These are phyloP conservation scores for Sporothrix sp. DNA, from an alignment of 2,329 filamentous ascomycete genomes.

Conservation along the genomic window DNA sequence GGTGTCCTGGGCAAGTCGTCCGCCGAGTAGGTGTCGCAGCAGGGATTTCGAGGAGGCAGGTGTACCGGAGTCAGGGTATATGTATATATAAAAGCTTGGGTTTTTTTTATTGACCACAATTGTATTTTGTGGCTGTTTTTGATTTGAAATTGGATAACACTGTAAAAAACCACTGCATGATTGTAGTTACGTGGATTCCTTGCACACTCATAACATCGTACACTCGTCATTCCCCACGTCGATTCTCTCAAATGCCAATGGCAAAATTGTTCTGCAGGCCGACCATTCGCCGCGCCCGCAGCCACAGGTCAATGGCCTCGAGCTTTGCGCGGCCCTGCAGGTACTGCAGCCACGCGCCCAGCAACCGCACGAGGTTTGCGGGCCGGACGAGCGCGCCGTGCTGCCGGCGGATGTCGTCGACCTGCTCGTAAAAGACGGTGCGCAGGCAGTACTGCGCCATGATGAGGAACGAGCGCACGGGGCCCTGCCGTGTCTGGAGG, in stretches of 20 bases:
- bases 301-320: constrained; percentile 53
- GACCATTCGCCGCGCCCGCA: constrained; percentile 42
- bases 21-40: constrained; percentile 19
- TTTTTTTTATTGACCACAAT: too few relatives aligned
- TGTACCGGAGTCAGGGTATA: too few relatives aligned
- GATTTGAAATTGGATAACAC: too few relatives aligned
- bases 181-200: too few relatives aligned
- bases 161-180: too few relatives aligned
- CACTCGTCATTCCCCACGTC: too few relatives aligned
- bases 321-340: constrained; percentile 54
- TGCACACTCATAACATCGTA: too few relatives aligned
- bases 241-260: not conserved
- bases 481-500: constrained; percentile 61
- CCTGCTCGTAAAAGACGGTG: constrained; percentile 55
- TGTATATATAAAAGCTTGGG: too few relatives aligned
- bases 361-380: constrained; percentile 41
- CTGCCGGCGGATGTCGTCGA: constrained; percentile 43
- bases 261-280: constrained; percentile 20
- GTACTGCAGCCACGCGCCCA: constrained; percentile 49
- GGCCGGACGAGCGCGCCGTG: constrained; percentile 50
- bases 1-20: constrained; percentile 40
- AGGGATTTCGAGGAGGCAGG: too few relatives aligned
- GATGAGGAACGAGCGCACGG: constrained; percentile 57
- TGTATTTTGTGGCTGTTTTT: too few relatives aligned
- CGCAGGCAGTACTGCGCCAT: constrained; percentile 58